Evolutionary conservation across 495 filamentous ascomycete genomes (phyloP), one percentile per base, ranked within the genome.

Genomic region (Podospora sp.): DNA sequence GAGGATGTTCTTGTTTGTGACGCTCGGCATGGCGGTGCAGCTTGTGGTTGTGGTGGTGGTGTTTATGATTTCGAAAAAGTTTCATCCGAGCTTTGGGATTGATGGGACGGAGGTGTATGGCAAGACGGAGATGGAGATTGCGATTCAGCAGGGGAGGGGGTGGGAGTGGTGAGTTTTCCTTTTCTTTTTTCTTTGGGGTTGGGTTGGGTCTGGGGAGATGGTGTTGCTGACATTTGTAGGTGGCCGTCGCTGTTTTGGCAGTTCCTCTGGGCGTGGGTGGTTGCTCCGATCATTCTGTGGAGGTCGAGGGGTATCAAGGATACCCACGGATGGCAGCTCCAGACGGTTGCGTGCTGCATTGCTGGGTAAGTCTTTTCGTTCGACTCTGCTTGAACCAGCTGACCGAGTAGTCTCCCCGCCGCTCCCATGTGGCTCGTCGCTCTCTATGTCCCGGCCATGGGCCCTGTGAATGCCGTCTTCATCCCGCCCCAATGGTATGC

Each of bases 361-460:
- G 80, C 83, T 20, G 81, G 84, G 86, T 81, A 76, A 66, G 76
- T 65, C 25, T 21, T 21, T 36, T 60, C 25, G 40, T 66, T 25
- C 26, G 3, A 0, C 6, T 16, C 35, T 40, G 33, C 29, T 60
- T 24, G 24, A 49, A 1, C 58, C 29, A 62, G 63, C 18, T 60
- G 26, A 63, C 22, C 16, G 11, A 35, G 33, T 25, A 88, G 86
- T 24, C 82, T 91, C 14, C 88, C 82, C 40, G 89, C 87, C 12
- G 86, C 88, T 6, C 89, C 89, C 0, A 77, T 91, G 73, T 91
- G 88, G 88, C 80, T 91, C 24, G 79, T 86, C 68, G 82, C 80
- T 12, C 75, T 88, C 22, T 91, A 90, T 70, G 80, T 86, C 6
- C 81, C 85, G 18, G 80, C 62, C 0, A 86, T 91, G 75, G 79